phyloP scores from a whole-genome alignment of 1,284 basidiomycete genomes.

The Rhizopogon parksii region DNA sequence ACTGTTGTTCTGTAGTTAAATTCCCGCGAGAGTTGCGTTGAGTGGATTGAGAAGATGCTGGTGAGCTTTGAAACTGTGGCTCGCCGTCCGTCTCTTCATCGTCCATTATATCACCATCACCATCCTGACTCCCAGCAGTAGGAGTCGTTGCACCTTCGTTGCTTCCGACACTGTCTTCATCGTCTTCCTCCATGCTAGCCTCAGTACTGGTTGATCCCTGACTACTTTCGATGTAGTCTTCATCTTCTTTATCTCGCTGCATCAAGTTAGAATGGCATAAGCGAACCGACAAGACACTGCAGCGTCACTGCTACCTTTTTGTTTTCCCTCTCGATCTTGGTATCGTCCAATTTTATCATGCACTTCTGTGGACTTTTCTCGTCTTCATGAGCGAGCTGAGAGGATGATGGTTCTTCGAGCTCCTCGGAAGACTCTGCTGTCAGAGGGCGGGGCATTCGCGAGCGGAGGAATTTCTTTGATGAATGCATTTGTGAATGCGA shows the following conservation, averaged over 20 bases:
- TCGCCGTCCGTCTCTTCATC: neutral
- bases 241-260: constrained; percentile 9
- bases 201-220: neutral
- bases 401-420: constrained; percentile 5
- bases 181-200: too few relatives aligned
- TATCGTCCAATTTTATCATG: constrained; percentile 3
- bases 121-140: neutral
- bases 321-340: constrained; percentile 5
- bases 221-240: constrained; percentile 1
- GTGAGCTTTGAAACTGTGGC: too few relatives aligned
- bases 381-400: constrained; percentile 10
- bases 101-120: too few relatives aligned
- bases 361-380: constrained; percentile 1
- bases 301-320: constrained; percentile 2
- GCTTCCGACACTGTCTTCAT: neutral
- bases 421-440: constrained; percentile 9
- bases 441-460: constrained; percentile 7
- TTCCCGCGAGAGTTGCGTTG: too few relatives aligned
- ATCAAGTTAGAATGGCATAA: neutral
- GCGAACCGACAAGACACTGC: neutral
- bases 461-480: neutral
- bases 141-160: neutral
- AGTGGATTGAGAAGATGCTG: too few relatives aligned
- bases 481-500: neutral
- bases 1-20: too few relatives aligned